Conservation (phyloP, 176 grass and related monocot genomes). For the Olyra latifolia region DNA sequence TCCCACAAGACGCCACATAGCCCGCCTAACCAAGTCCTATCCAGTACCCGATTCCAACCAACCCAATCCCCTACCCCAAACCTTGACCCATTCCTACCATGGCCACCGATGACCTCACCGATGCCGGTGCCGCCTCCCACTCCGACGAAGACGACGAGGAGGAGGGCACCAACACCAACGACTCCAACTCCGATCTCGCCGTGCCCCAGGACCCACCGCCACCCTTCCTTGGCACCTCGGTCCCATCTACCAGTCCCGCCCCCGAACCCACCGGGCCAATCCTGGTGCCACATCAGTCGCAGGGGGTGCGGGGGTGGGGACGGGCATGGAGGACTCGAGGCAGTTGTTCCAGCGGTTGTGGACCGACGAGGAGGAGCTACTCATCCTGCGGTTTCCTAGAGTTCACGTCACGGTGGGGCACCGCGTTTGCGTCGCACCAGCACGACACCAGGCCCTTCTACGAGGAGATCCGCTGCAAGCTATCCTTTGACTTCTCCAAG, state of each 20-base stretch:
- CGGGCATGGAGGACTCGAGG: constrained; percentile 65
- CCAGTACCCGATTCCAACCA: constrained; percentile 18
- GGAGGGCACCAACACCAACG: constrained; percentile 40
- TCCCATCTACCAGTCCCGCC: neutral
- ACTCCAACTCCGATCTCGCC: constrained; percentile 18
- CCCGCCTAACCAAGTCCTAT: constrained; percentile 19
- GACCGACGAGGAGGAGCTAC: constrained; percentile 93
- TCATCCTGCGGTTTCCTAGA: constrained; percentile 82
- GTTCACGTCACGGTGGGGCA: constrained; percentile 88
- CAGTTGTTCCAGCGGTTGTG: constrained; percentile 88
- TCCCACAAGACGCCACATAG: neutral
- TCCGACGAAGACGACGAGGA: constrained; percentile 50
- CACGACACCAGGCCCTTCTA: constrained; percentile 92
- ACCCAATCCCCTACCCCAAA: constrained; percentile 28
- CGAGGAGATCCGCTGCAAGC: constrained; percentile 76
- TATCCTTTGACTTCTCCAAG: constrained; percentile 81
- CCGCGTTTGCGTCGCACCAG: constrained; percentile 87
- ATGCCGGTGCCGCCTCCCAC: constrained; percentile 32
- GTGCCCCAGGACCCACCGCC: neutral
- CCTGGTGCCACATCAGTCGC: neutral
- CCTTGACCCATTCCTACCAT: constrained; percentile 31
- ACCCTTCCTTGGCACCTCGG: constrained; percentile 14
- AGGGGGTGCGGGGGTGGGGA: neutral
- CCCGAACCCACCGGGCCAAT: neutral
- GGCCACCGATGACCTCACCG: constrained; percentile 45